Evolutionary conservation across 306 rosid species (phyloP).

Genomic region (Hippophae rhamnoides): DNA sequence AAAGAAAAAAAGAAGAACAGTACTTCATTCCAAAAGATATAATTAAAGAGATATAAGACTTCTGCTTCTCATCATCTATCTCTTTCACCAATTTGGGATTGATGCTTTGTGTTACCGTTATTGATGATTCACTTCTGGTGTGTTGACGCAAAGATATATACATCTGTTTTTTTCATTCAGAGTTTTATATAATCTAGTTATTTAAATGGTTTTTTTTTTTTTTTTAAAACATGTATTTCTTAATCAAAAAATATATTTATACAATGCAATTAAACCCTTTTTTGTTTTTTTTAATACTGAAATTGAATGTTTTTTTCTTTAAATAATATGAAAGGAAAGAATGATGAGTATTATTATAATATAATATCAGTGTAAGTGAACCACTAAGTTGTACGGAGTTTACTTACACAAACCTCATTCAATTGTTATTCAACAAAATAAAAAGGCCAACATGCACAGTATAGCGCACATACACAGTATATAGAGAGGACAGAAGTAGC

Average conservation of each 20-base stretch:
- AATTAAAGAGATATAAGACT: neutral
- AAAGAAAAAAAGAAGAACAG: slow-evolving; percentile 16
- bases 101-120: slow-evolving; percentile 16
- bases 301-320: too few relatives aligned
- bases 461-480: neutral
- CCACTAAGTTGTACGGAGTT: neutral
- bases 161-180: neutral
- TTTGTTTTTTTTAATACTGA: too few relatives aligned
- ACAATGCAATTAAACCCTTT: too few relatives aligned
- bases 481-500: neutral
- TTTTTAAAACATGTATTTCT: too few relatives aligned
- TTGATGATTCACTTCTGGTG: slow-evolving; percentile 12
- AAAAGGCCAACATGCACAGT: neutral
- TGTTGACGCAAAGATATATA: slow-evolving; percentile 18
- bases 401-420: neutral
- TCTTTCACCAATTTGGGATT: slow-evolving; percentile 36
- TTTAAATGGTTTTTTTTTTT: too few relatives aligned
- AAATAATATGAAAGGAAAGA: too few relatives aligned
- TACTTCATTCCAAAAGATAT: slow-evolving; percentile 8
- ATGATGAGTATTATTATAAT: too few relatives aligned
- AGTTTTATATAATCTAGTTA: too few relatives aligned
- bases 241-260: too few relatives aligned
- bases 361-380: neutral
- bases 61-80: slow-evolving; percentile 30
- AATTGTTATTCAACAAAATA: slow-evolving; percentile 1